Base-by-base conservation (phyloP, 2,329 filamentous ascomycete genomes). In the Aspergillus tubingensis region DNA sequence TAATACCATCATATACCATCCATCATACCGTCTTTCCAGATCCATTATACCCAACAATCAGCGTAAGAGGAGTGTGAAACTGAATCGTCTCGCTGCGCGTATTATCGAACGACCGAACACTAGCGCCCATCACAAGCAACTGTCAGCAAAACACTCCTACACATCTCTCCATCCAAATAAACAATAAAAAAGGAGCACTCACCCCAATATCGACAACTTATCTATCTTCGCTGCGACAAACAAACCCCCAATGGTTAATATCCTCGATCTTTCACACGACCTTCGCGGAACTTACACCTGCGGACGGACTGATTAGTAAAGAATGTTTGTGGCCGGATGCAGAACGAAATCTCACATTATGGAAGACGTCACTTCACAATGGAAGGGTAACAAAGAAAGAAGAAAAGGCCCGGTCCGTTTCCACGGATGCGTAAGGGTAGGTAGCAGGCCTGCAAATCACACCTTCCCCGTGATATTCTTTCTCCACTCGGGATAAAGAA, bases 11-110 rank as follows among this genome's bases (percentile, higher is more conserved):
- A 7, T 25, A 44, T 8, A 13, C 32, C 15, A 47, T 21, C 2
- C 23, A 30, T 13, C 23, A 32, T 78, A 85, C 83, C 8, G 95
- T 99, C 81, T 99, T 99, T 63, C 95, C 95, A 1, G 94, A 98
- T 58, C 95, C 95, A 80, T 99, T 99, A 78, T 92, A 91, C 60
- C 95, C 95, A 60, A 99, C 96, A 68, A 99, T 99, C 63, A 99
- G 85, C 11, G 95, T 99, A 59, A 99, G 84, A 25, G 95, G 96
- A 0, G 91, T 90, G 66, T 92, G 88, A 76, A 99, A 98, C 68
- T 90, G 85, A 63, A 98, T 96, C 39, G 86, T 89, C 78, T 97
- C 91, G 65, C 85, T 85, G 61, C 84, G 82, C 47, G 83, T 82
- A 65, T 91, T 89, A 76, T 90, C 90, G 75, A 98, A 98, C 59